A percentile compares a stretch with the other conserved stretches of the same genome.
Evolutionary conservation across 768 basidiomycete species (phyloP).

Genomic region (Termitomyces bulborhizus): DNA sequence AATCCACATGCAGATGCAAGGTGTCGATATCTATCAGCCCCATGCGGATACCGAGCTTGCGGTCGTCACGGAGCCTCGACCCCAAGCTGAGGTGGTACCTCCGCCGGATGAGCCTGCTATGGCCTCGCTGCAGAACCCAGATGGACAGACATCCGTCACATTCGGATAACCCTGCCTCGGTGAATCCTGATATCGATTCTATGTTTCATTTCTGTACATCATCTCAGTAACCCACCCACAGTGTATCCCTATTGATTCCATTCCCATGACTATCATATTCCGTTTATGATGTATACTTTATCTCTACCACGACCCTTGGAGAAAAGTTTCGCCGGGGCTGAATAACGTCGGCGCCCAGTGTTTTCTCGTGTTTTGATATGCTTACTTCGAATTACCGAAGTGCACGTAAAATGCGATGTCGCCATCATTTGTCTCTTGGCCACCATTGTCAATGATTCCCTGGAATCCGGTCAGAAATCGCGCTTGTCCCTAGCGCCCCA

Average conservation of each 20-base stretch:
- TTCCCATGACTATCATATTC: not conserved
- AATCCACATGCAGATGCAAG: conserved; percentile 1
- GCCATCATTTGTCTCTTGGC: not conserved
- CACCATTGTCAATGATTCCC: not conserved
- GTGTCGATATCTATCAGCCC: not conserved
- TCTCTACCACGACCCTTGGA: not conserved
- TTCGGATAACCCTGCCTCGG: not conserved
- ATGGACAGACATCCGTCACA: conserved; percentile 2
- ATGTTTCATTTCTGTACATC: not conserved
- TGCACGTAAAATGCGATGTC: too few relatives aligned
- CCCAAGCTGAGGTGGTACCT: not conserved
- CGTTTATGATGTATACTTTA: not conserved
- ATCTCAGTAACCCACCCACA: not conserved
- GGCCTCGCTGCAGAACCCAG: conserved; percentile 25
- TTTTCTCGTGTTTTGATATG: not conserved
- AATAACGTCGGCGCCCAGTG: not conserved
- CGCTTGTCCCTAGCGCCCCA: not conserved
- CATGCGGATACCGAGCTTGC: not conserved
- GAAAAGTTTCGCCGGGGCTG: not conserved
- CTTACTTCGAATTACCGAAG: not conserved
- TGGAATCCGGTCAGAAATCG: not conserved
- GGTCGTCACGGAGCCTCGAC: conserved; percentile 12
- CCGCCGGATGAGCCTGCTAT: conserved; percentile 18
- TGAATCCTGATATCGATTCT: not conserved
- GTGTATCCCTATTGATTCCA: not conserved